Percentiles rank a stretch among this genome's conserved stretches.
phyloP scores from a whole-genome alignment of 352 stramenopile genomes.

The Phytophthora boehmeriae region DNA sequence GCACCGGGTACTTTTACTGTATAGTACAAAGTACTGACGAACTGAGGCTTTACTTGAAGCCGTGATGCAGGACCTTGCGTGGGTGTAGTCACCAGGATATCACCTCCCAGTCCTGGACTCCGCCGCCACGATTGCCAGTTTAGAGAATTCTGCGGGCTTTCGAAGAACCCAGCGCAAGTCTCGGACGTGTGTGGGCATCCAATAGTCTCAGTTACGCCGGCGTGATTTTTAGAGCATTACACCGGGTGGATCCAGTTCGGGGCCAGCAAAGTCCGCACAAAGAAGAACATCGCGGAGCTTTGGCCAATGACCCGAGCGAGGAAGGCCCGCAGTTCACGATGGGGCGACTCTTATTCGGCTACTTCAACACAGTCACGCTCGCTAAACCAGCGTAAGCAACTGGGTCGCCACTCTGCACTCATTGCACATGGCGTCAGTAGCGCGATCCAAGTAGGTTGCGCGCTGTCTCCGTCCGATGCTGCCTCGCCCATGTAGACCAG shows the following conservation, averaged over 20 bases:
- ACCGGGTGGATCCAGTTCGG: constrained; percentile 24
- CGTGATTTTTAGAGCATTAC: constrained; percentile 34
- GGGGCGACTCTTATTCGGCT: constrained; percentile 16
- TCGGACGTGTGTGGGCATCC: constrained; percentile 11
- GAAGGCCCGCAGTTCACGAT: neutral
- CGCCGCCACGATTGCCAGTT: constrained; percentile 6
- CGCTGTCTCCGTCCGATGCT: no score
- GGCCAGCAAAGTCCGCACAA: constrained; percentile 15
- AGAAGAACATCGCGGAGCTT: neutral
- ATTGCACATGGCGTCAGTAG: no score
- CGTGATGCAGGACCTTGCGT: no score
- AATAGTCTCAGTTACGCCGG: constrained; percentile 29
- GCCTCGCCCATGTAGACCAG: neutral
- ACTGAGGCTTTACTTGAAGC: no score
- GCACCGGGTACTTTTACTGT: no score
- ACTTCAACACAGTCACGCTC: constrained; percentile 12
- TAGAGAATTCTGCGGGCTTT: constrained; percentile 33
- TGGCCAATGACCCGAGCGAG: neutral
- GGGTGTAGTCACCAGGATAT: no score
- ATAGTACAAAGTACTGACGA: neutral
- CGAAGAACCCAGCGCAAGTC: constrained; percentile 19
- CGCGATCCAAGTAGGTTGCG: no score
- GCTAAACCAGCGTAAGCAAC: neutral
- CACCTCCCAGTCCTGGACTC: constrained; percentile 1
- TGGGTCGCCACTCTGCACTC: constrained; percentile 1